Base-by-base conservation (phyloP, 2,329 filamentous ascomycete species). In the Ophiostoma ips region DNA sequence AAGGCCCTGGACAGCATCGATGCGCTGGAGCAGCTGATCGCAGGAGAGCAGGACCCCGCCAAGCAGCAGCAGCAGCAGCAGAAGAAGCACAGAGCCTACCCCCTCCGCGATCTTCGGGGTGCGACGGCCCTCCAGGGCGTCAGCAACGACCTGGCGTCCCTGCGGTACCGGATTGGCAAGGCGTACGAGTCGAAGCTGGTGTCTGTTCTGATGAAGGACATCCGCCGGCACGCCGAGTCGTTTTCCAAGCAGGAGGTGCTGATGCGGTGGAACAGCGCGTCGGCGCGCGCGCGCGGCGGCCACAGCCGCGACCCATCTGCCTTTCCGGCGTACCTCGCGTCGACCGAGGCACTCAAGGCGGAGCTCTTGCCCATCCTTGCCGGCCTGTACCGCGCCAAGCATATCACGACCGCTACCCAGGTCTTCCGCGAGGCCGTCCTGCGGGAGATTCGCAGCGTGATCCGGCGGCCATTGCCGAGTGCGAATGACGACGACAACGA, bases 401-500 rank as follows among this genome's bases (percentile, higher is more conserved):
- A 92, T 59, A 84, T 90, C 2, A 80, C 81, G 4, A 77, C 82
- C 34, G 92, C 92, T 18, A 85, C 88, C n/a, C 76, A 82, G 36
- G 79, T 82, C 0, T 96, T 92, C 64, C 79, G 90, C 56, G 88
- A 94, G 37, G 76, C 85, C 0, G 79, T 94, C 12, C 69, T 94
- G 54, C 81, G 85, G 46, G 92, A 98, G 64, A 83, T 96, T 62
- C 84, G 90, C 58, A 81, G 78, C 33, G 71, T 96, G 46, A 90
- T 98, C 46, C 78, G 88, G 49, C 79, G 81, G 51, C 84, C 90
- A 21, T 72, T 98, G 36, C 92, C 92, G 1, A 95, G 88, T 60
- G 94, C 90, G 11, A 92, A 80, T 58, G 92, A 98, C 53, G 90
- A 96, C 57, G 92, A 98, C 61, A 86, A 83, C 54, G 87, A 92